phyloP scores from a whole-genome alignment of 305 asterid species.

The Fraxinus albicans region DNA sequence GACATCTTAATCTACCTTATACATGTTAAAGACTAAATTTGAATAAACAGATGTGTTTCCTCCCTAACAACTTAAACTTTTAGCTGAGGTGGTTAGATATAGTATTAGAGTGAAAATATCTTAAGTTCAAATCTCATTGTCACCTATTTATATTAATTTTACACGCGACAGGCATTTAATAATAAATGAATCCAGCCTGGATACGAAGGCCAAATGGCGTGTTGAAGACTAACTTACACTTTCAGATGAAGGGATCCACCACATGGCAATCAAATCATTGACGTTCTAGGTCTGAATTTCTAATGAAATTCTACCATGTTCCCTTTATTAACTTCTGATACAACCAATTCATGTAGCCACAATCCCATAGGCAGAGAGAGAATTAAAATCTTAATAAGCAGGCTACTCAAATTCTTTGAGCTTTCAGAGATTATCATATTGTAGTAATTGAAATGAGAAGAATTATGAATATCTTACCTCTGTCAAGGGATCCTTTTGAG shows the following conservation, averaged over 20 bases:
- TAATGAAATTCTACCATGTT: background rate
- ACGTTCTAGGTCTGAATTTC: background rate
- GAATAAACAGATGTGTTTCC: background rate
- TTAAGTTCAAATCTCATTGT: background rate
- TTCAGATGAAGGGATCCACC: background rate
- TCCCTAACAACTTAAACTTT: background rate
- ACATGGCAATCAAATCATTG: background rate
- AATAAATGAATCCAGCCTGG: too few relatives aligned
- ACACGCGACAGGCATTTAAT: background rate
- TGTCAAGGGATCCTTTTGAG: conserved; percentile 47
- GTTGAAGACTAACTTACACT: too few relatives aligned
- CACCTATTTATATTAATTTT: background rate
- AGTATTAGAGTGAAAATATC: too few relatives aligned
- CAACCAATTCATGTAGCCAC: background rate
- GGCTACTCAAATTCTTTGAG: background rate
- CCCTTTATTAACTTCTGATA: background rate
- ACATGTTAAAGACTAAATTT: background rate
- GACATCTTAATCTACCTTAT: background rate
- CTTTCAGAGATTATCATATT: background rate
- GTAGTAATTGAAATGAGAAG: background rate
- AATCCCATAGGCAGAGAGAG: too few relatives aligned
- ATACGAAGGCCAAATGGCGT: too few relatives aligned
- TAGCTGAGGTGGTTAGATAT: background rate
- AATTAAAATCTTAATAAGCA: background rate
- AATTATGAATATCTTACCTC: conserved; percentile 38